phyloP scores from a whole-genome alignment of 768 basidiomycete genomes.

The Nevesoporus exiguus region DNA sequence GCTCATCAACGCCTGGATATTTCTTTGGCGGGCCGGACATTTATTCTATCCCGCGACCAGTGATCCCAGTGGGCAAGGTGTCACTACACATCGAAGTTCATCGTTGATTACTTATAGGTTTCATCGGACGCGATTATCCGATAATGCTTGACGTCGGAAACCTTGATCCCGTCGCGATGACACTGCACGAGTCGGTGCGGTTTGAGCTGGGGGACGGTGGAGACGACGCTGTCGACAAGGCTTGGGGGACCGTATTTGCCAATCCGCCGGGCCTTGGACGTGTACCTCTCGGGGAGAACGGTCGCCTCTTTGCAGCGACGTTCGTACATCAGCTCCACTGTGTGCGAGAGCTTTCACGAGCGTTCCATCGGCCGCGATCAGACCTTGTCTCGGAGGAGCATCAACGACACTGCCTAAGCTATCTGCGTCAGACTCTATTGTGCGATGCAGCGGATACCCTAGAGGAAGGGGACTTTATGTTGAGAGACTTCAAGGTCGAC shows the following conservation, averaged over 20 bases:
- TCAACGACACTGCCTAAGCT: conserved; percentile 37
- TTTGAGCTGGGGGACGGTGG: conserved; percentile 2
- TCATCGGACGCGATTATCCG: conserved; percentile 6
- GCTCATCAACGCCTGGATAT: background rate
- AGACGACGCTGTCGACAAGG: conserved; percentile 3
- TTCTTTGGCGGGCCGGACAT: conserved; percentile 3
- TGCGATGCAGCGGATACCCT: conserved; percentile 34
- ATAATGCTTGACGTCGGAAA: conserved; percentile 5
- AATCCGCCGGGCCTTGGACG: conserved; percentile 11
- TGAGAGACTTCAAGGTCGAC: conserved; percentile 24
- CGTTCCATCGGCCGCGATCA: conserved; percentile 7
- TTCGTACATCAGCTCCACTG: conserved; percentile 11
- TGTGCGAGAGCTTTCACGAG: conserved; percentile 4
- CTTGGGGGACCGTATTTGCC: conserved; percentile 8
- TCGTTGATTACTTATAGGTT: background rate
- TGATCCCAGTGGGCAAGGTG: background rate
- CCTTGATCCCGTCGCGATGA: conserved; percentile 3
- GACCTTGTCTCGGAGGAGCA: conserved; percentile 13
- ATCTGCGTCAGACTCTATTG: conserved; percentile 35
- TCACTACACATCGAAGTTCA: background rate
- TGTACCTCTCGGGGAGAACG: conserved; percentile 3
- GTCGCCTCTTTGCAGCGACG: conserved; percentile 4
- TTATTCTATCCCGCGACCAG: background rate
- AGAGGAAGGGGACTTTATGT: conserved; percentile 34
- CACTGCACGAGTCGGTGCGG: conserved; percentile 3